Base-by-base conservation (phyloP, 306 rosid genomes). In the Trifolium repens region DNA sequence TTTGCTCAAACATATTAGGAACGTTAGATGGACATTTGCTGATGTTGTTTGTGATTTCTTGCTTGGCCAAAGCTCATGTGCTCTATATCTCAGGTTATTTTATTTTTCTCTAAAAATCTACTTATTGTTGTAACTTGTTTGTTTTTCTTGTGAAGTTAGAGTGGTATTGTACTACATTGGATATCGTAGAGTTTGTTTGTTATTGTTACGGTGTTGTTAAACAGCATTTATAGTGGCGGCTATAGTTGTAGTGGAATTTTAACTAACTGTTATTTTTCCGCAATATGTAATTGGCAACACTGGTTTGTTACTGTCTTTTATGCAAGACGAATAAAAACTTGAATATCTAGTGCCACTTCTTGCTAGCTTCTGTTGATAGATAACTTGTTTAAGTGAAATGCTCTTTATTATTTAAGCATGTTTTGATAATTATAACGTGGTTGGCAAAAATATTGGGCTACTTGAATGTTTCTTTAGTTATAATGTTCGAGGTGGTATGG, bases 1-100 rank as follows among this genome's bases (percentile, higher is more conserved):
- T 4, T 82, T 94, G 84, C 98, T 94, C 72, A 94, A 90, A 83
- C 88, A 94, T 78, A 90, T 94, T 80, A 87, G 98, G 87, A 94
- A 94, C 58, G 98, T 90, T 76, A 90, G 71, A 81, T 94, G 97
- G 98, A 75, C 78, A 50, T 94, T 94, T 86, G 96, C 96, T n/a
- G 98, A 94, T 87, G 30, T 94, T 73, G 85, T 81, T 44, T 93
- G 97, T 78, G 98, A 94, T 84, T 94, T 84, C 87, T 79, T 94
- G 78, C 96, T 94, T 49, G 96, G 98, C 40, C 94, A 87, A 73
- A 84, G 87, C 87, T 90, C 97, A 9, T 94, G 96, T 81, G 98
- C 97, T 39, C 94, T 94, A 65, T 94, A 94, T 81, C 75, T 94
- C 82, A 94, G 98, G 98, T 94, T 85, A 5, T 26, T 58, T 11